Percentiles rank a stretch among this genome's conserved stretches.
Conservation (phyloP, 2,329 filamentous ascomycete genomes). For the Aotearoamyces nothofagi region DNA sequence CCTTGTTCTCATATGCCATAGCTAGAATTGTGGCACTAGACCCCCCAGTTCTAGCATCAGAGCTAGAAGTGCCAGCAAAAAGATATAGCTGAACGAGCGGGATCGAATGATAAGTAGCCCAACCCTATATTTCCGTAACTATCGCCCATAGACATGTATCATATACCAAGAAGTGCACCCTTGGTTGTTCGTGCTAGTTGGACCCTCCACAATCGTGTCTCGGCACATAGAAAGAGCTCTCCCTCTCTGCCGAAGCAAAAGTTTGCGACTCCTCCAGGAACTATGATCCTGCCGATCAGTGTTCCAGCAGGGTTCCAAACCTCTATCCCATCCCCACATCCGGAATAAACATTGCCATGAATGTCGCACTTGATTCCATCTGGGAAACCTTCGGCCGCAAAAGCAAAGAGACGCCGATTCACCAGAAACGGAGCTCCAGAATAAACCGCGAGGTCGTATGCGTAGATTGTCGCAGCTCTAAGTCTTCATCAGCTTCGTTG, state of each 20-base stretch:
- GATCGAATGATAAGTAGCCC: too few relatives aligned
- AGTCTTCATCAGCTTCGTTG: too few relatives aligned
- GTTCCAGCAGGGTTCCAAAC: constrained; percentile 29
- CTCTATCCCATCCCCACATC: constrained; percentile 32
- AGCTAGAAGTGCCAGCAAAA: too few relatives aligned
- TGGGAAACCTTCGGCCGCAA: constrained; percentile 29
- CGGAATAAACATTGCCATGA: constrained; percentile 37
- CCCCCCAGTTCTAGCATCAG: too few relatives aligned
- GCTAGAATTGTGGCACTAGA: too few relatives aligned
- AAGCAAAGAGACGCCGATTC: constrained; percentile 36
- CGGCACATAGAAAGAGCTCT: constrained; percentile 30
- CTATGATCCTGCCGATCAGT: constrained; percentile 27
- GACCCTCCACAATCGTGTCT: constrained; percentile 28
- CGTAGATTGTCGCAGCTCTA: constrained; percentile 25
- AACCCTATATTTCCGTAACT: too few relatives aligned
- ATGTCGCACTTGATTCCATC: constrained; percentile 33
- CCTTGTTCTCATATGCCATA: too few relatives aligned
- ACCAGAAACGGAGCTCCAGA: constrained; percentile 25
- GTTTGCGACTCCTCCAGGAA: constrained; percentile 27
- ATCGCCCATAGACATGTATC: constrained; percentile 28
- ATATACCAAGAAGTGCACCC: constrained; percentile 20
- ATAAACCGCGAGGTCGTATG: constrained; percentile 28
- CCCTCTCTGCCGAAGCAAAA: constrained; percentile 30
- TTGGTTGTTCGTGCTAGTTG: constrained; percentile 18
- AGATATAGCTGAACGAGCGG: too few relatives aligned